Conservation (phyloP, 2,329 filamentous ascomycete genomes). For the Ophiocordyceps camponoti-leonardi region DNA sequence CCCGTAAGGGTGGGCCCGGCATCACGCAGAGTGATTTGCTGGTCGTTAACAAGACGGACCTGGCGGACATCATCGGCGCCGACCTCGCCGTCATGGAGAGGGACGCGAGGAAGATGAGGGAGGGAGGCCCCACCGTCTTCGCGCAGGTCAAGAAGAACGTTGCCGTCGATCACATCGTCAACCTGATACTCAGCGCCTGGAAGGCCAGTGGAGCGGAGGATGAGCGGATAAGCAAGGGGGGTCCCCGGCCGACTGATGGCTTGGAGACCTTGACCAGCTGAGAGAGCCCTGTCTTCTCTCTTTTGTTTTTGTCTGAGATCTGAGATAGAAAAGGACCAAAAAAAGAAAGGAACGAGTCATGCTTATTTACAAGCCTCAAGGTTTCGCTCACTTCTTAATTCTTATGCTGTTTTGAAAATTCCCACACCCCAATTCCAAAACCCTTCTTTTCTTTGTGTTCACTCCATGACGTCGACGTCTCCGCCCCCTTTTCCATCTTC, state of each 20-base stretch:
- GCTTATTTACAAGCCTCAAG: too few relatives aligned
- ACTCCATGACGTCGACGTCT: too few relatives aligned
- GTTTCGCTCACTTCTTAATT: too few relatives aligned
- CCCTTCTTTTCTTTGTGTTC: too few relatives aligned
- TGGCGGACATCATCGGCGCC: slow-evolving; percentile 79
- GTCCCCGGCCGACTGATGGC: slow-evolving; percentile 38
- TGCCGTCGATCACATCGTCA: slow-evolving; percentile 72
- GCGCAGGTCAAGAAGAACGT: slow-evolving; percentile 91
- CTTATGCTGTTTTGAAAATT: too few relatives aligned
- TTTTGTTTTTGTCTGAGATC: neutral
- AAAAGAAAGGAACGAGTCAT: neutral
- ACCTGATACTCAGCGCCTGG: slow-evolving; percentile 82
- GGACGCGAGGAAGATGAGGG: slow-evolving; percentile 84
- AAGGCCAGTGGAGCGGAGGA: slow-evolving; percentile 68
- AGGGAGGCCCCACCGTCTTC: slow-evolving; percentile 89
- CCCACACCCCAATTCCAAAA: too few relatives aligned
- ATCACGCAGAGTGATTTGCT: slow-evolving; percentile 93
- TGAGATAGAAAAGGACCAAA: neutral
- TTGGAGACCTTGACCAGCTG: slow-evolving; percentile 25
- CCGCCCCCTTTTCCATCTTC: slow-evolving; percentile 13
- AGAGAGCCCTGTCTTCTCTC: neutral
- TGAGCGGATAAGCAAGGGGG: slow-evolving; percentile 33
- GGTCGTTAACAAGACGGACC: slow-evolving; percentile 92
- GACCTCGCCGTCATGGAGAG: slow-evolving; percentile 89
- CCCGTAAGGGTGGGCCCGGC: slow-evolving; percentile 84